Evolutionary conservation across 768 basidiomycete genomes (phyloP), one percentile per base, ranked within the genome.

Genomic region (Clathrus columnatus): DNA sequence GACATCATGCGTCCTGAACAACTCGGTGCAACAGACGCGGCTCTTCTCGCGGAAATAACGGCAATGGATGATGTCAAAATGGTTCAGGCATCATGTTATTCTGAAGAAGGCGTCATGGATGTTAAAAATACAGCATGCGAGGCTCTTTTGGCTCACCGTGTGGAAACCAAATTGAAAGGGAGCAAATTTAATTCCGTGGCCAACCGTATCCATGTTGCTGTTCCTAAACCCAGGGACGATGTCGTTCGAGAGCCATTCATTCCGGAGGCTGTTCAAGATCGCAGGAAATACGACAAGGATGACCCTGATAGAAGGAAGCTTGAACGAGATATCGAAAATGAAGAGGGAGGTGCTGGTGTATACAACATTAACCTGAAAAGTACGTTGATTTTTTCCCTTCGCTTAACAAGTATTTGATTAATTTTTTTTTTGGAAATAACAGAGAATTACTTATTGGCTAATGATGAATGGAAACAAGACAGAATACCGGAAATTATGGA

Each of bases 401-500:
- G 36, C 10, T 52, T 32, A 28, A 52, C 18, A 4, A 49, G 46
- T 29, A 21, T 2, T n/a, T n/a, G n/a, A n/a, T n/a, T n/a, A n/a
- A 42, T 32, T 43, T 48, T 27, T 32, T 7, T 28, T 46, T n/a
- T 24, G 52, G 28, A 51, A 17, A n/a, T n/a, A 7, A 48, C 72
- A 97, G 94, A 91, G 78, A 81, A 91, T 69, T 98, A 96, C 71
- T 56, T 96, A 24, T 82, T 99, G 57, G 77, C 82, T 21, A 84
- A 96, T 66, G 83, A 87, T 32, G 85, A 89, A 44, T 99, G 96
- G 96, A 99, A 96, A 74, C 75, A 82, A 73, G 96, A 99, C 65
- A 77, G 82, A 61, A 87, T 98, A n/a, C 96, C 96, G n/a, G 96
- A 99, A 69, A 90, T 99, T 65, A 84, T 91, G 85, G 84, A 97